These are phyloP conservation scores for Selaginella tamariscina DNA, from an alignment of 75 land plant genomes.

Conservation along the genomic window DNA sequence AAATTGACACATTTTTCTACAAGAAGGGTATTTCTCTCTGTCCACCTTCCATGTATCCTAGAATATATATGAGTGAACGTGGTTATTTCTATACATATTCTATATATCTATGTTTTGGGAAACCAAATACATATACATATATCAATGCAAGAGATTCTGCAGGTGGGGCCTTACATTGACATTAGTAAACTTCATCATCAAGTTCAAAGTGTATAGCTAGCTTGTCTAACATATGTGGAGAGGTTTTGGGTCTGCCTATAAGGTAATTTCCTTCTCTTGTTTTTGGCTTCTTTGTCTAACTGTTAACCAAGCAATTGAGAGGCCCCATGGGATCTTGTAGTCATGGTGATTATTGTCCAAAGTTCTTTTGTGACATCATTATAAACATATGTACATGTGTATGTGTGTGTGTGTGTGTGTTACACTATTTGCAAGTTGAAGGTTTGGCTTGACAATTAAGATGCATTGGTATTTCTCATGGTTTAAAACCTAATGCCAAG, in stretches of 20 bases:
- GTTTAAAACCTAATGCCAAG: conserved; percentile 73
- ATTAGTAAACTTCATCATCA: conserved; percentile 47
- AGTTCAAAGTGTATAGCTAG: conserved; percentile 45
- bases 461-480: conserved; percentile 74
- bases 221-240: conserved; percentile 59
- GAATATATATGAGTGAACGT: too few relatives aligned
- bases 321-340: conserved; percentile 77
- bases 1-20: not conserved
- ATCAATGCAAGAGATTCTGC: too few relatives aligned
- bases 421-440: conserved; percentile 49
- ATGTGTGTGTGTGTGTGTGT: not conserved
- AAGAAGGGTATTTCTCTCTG: not conserved
- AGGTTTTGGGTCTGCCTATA: conserved; percentile 50
- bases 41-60: too few relatives aligned
- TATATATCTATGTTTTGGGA: too few relatives aligned
- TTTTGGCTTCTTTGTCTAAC: not conserved
- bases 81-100: not conserved
- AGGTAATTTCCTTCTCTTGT: conserved; percentile 40
- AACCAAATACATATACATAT: too few relatives aligned
- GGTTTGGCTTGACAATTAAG: conserved; percentile 88
- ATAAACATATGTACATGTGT: conserved; percentile 31
- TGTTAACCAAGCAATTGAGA: conserved; percentile 80
- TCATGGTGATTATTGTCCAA: conserved; percentile 79
- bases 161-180: conserved; percentile 76
- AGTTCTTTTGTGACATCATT: conserved; percentile 95